These are phyloP conservation scores for Cladophialophora carrionii DNA, from an alignment of 2,329 filamentous ascomycete species.

Conservation along the genomic window DNA sequence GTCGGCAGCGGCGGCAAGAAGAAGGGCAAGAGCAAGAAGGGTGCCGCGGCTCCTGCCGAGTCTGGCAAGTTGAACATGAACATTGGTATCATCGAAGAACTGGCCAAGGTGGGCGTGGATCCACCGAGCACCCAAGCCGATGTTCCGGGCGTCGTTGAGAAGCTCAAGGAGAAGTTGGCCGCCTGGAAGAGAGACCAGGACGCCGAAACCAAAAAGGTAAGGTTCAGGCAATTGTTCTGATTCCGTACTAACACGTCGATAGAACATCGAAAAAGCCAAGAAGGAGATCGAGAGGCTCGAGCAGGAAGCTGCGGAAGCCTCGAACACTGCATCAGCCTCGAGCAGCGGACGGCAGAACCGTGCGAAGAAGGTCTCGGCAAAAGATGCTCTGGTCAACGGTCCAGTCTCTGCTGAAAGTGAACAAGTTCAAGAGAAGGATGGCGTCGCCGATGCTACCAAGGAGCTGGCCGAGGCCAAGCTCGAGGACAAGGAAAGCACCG, in stretches of 20 bases:
- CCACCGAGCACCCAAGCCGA: constrained; percentile 85
- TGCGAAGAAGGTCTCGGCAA: constrained; percentile 58
- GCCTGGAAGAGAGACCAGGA: constrained; percentile 92
- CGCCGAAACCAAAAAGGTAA: constrained; percentile 84
- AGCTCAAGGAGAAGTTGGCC: constrained; percentile 87
- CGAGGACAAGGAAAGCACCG: constrained; percentile 52
- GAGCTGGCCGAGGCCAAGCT: constrained; percentile 64
- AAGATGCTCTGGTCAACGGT: constrained; percentile 58
- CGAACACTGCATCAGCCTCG: constrained; percentile 51
- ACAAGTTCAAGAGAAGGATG: constrained; percentile 61
- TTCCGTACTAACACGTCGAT: constrained; percentile 31
- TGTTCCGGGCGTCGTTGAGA: constrained; percentile 77
- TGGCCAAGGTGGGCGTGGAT: constrained; percentile 79
- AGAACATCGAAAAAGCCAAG: constrained; percentile 97
- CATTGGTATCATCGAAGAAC: constrained; percentile 88
- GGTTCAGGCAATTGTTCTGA: constrained; percentile 39
- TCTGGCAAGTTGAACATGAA: constrained; percentile 74
- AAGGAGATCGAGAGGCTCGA: constrained; percentile 88
- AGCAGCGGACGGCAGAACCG: constrained; percentile 51
- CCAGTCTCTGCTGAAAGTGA: constrained; percentile 56
- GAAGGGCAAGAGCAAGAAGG: constrained; percentile 53
- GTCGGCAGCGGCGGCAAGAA: constrained; percentile 73
- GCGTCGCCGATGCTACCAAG: constrained; percentile 60
- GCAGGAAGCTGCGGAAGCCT: constrained; percentile 67
- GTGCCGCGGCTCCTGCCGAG: constrained; percentile 54